A percentile compares a stretch with the other conserved stretches of the same genome.
phyloP scores from a whole-genome alignment of 75 land plant genomes.

The Selaginella moellendorffii region DNA sequence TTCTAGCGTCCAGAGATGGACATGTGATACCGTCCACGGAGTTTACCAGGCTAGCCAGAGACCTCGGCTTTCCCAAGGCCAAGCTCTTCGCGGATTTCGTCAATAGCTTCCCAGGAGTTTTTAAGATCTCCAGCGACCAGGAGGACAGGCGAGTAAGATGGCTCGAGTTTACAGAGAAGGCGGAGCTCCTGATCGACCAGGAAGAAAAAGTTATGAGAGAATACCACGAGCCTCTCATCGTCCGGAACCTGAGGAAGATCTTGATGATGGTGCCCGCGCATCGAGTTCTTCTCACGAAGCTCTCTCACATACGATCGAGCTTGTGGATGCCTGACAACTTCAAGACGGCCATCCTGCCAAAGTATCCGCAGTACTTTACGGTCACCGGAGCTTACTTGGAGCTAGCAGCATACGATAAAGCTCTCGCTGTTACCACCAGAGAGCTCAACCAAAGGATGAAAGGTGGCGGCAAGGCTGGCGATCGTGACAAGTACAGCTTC shows the following conservation, averaged over 20 bases:
- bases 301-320: not conserved
- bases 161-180: not conserved
- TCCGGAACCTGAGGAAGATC: not conserved
- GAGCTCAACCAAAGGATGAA: too few species aligned
- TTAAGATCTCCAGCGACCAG: not conserved
- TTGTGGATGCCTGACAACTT: not conserved
- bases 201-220: not conserved
- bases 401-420: not conserved
- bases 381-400: not conserved
- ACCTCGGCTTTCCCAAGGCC: not conserved
- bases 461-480: too few species aligned
- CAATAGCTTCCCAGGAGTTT: not conserved
- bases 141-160: not conserved
- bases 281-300: not conserved
- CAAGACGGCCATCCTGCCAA: not conserved
- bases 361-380: not conserved
- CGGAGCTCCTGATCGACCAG: not conserved
- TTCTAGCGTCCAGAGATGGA: not conserved
- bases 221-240: not conserved
- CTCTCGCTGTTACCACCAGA: not conserved
- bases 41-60: not conserved
- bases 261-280: not conserved
- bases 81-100: not conserved
- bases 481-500: too few species aligned
- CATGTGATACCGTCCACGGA: not conserved